These are phyloP conservation scores for Exsudoporus frostii DNA, from an alignment of 768 basidiomycete species.

Conservation along the genomic window DNA sequence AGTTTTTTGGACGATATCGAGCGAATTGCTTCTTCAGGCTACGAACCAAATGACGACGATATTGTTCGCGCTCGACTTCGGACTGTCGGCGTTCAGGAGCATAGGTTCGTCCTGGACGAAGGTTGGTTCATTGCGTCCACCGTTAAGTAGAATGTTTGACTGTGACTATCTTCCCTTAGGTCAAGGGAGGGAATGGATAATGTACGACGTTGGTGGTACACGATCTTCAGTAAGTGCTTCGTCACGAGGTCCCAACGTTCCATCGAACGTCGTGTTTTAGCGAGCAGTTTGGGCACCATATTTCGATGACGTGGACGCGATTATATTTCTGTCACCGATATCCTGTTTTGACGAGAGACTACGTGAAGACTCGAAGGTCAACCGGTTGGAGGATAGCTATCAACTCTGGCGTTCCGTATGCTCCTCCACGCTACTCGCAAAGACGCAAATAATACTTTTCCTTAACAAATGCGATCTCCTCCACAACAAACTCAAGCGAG, in stretches of 20 bases:
- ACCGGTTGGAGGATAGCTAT: slow-evolving; percentile 74
- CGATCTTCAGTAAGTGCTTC: slow-evolving; percentile 51
- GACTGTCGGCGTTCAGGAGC: slow-evolving; percentile 77
- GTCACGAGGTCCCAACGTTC: slow-evolving; percentile 1
- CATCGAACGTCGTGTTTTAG: slow-evolving; percentile 34
- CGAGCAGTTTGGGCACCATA: slow-evolving; percentile 76
- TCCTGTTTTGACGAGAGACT: slow-evolving; percentile 81
- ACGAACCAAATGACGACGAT: slow-evolving; percentile 72
- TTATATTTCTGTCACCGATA: slow-evolving; percentile 74
- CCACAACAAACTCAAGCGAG: slow-evolving; percentile 66
- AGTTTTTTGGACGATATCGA: slow-evolving; percentile 72
- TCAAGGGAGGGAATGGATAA: slow-evolving; percentile 67
- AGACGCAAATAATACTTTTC: slow-evolving; percentile 52
- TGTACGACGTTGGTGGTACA: slow-evolving; percentile 82
- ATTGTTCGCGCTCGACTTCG: slow-evolving; percentile 75
- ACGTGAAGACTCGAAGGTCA: slow-evolving; percentile 65
- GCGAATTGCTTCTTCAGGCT: slow-evolving; percentile 58
- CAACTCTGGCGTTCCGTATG: slow-evolving; percentile 76
- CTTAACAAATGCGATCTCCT: slow-evolving; percentile 74
- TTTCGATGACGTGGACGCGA: slow-evolving; percentile 79
- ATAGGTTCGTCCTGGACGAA: slow-evolving; percentile 61
- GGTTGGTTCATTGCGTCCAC: slow-evolving; percentile 38
- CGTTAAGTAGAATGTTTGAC: not conserved
- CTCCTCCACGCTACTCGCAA: slow-evolving; percentile 58
- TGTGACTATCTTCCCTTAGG: slow-evolving; percentile 38